phyloP scores from a whole-genome alignment of 345 rosid genomes.

The Laguncularia racemosa region DNA sequence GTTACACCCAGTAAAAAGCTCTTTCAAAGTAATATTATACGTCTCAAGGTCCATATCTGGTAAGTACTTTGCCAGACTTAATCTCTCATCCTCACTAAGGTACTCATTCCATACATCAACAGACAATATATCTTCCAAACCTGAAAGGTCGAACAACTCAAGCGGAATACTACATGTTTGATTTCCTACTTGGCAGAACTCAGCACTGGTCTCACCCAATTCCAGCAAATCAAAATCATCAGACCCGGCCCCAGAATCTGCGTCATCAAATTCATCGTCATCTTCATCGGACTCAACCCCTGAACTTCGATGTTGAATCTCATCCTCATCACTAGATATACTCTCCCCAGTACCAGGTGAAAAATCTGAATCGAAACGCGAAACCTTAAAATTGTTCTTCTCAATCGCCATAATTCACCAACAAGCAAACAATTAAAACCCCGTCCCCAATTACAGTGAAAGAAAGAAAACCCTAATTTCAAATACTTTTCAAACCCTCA shows the following conservation, averaged over 20 bases:
- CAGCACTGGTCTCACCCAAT: conserved; percentile 80
- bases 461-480: conserved; percentile 32
- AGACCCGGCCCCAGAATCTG: conserved; percentile 96
- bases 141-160: conserved; percentile 77
- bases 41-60: conserved; percentile 83
- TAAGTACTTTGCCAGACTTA: conserved; percentile 55
- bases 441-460: background rate
- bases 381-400: conserved; percentile 75
- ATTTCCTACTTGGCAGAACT: conserved; percentile 81
- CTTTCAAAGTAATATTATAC: conserved; percentile 58
- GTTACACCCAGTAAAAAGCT: conserved; percentile 67
- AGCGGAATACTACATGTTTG: conserved; percentile 81
- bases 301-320: conserved; percentile 39
- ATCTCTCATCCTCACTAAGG: conserved; percentile 75
- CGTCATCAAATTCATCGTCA: conserved; percentile 76
- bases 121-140: conserved; percentile 68
- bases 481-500: background rate
- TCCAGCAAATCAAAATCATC: conserved; percentile 95
- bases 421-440: background rate
- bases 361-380: conserved; percentile 75
- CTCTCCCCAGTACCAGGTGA: conserved; percentile 72
- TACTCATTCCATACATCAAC: conserved; percentile 93
- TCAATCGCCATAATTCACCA: conserved; percentile 73
- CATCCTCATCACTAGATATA: conserved; percentile 72
- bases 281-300: conserved; percentile 58